Base-by-base conservation (phyloP, 345 rosid species). In the Euphorbia lathyris region DNA sequence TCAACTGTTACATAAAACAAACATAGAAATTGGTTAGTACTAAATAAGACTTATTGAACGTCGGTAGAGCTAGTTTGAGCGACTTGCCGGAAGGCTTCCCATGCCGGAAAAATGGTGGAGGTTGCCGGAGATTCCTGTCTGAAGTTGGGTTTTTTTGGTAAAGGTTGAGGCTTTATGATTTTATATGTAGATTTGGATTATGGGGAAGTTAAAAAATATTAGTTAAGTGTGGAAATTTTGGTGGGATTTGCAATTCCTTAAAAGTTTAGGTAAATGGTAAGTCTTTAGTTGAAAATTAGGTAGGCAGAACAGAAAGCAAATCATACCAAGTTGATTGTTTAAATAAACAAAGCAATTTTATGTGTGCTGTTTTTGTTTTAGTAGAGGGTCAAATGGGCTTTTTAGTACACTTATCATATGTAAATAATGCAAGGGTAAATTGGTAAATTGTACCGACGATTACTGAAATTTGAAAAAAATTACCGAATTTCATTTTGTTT, bases 61-160 rank as follows among this genome's bases (percentile, higher is more conserved):
- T 3, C 3, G 11, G 16, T 5, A 5, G 7, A 32, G 36, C 1
- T 40, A 40, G 43, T 40, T 40, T 40, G 1, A 45, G 51, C 51
- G 14, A 13, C 40, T 59, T 52, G 20, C 70, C 50, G 34, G 70
- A 52, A 53, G 27, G 70, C 70, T 67, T 67, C 50, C 61, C 70
- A 67, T 67, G 47, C 23, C 16, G 67, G 52, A 20, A 64, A 51
- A 17, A 25, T 9, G 32, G 52, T 12, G 67, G 20, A 17, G 65
- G 3, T 20, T 64, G 55, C 36, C 19, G 14, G 29, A 43, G n/a
- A n/a, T 25, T 64, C 55, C 5, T 7, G 36, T 43, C 11, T 23
- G 19, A n/a, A 50, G 13, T 19, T 9, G 2, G 0, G 14, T 34
- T 45, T 11, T 23, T 34, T 4, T 11, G 1, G 22, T 1, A 63